Conservation (phyloP, 495 filamentous ascomycete species). For the Aspergillus steynii region DNA sequence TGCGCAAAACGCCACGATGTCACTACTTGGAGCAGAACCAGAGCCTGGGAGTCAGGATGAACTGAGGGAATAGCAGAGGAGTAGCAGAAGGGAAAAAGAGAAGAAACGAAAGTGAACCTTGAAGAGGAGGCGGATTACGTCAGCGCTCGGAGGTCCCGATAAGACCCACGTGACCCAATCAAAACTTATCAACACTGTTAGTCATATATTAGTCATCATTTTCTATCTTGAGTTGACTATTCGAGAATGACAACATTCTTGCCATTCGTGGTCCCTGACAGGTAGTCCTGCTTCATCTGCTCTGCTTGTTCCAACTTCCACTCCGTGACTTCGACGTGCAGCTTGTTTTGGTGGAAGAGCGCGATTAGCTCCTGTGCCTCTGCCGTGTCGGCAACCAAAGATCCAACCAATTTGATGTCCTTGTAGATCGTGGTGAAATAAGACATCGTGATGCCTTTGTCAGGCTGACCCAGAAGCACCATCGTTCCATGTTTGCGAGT, state of each 20-base stretch:
- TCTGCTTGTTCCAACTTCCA: constrained; percentile 15
- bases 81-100: constrained; percentile 3
- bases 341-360: constrained; percentile 7
- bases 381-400: constrained; percentile 11
- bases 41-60: background rate
- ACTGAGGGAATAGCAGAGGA: constrained; percentile 4
- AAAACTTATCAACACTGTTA: background rate
- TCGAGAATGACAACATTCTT: constrained; percentile 12
- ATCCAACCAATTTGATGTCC: constrained; percentile 17
- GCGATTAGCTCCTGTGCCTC: constrained; percentile 6
- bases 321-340: constrained; percentile 14
- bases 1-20: constrained; percentile 1
- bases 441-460: constrained; percentile 14
- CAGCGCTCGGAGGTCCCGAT: background rate
- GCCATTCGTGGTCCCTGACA: background rate
- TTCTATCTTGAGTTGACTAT: no score
- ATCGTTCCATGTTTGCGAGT: constrained; percentile 18
- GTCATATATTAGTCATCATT: background rate
- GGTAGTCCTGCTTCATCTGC: constrained; percentile 12
- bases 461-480: constrained; percentile 16
- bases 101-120: background rate
- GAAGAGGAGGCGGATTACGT: background rate
- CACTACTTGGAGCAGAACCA: constrained; percentile 10
- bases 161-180: no score
- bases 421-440: constrained; percentile 13